Conservation (phyloP, 2,329 filamentous ascomycete species). For the Calonectria hongkongensis region DNA sequence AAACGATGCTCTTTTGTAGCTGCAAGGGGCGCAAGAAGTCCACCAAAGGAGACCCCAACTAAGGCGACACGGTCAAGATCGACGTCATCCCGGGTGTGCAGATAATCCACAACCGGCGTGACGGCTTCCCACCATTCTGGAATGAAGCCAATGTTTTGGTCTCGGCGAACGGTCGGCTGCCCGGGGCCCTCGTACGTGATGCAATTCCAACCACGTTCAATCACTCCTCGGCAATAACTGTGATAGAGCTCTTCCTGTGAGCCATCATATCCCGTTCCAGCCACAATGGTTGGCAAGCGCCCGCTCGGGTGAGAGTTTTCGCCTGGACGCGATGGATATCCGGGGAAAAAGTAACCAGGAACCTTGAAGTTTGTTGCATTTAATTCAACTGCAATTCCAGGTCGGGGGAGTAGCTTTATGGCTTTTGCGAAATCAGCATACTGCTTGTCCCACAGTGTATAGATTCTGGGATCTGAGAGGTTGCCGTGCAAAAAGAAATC, state of each 20-base stretch:
- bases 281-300: slow-evolving; percentile 60
- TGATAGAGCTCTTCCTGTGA: slow-evolving; percentile 66
- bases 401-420: slow-evolving; percentile 57
- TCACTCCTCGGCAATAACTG: slow-evolving; percentile 55
- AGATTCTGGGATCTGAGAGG: slow-evolving; percentile 62
- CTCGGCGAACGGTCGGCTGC: slow-evolving; percentile 36
- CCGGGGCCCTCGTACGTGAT: slow-evolving; percentile 40
- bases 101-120: slow-evolving; percentile 36
- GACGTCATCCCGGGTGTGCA: slow-evolving; percentile 25
- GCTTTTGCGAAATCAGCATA: slow-evolving; percentile 62
- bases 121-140: slow-evolving; percentile 40
- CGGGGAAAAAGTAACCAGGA: slow-evolving; percentile 58
- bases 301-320: neutral
- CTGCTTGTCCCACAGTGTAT: slow-evolving; percentile 60
- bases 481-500: slow-evolving; percentile 66
- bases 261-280: slow-evolving; percentile 65
- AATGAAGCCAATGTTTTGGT: slow-evolving; percentile 38
- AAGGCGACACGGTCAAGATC: slow-evolving; percentile 32
- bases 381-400: slow-evolving; percentile 58
- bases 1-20: slow-evolving; percentile 41
- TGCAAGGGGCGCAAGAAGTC: slow-evolving; percentile 50
- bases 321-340: neutral
- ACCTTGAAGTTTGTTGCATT: slow-evolving; percentile 57
- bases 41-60: slow-evolving; percentile 34
- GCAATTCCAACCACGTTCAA: slow-evolving; percentile 62